These are phyloP conservation scores for Xerocomus spinulosus DNA, from an alignment of 768 basidiomycete genomes.

Conservation along the genomic window DNA sequence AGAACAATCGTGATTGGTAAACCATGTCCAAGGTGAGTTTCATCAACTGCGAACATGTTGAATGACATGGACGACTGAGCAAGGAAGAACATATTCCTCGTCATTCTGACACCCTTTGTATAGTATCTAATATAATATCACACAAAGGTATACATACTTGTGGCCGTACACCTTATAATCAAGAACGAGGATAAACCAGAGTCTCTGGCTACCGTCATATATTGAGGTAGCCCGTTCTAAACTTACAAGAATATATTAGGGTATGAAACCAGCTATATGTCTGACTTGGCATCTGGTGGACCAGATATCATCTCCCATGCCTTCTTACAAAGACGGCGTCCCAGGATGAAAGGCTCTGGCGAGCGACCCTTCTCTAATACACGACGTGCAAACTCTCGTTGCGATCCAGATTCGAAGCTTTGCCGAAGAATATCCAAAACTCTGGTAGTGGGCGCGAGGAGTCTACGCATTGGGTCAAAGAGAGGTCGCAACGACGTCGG, in stretches of 20 bases:
- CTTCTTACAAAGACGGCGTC: conserved; percentile 35
- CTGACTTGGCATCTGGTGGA: conserved; percentile 25
- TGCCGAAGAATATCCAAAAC: conserved; percentile 49
- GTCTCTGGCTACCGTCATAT: too few relatives aligned
- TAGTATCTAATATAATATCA: too few relatives aligned
- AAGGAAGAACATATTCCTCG: too few relatives aligned
- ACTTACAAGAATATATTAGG: conserved; percentile 13
- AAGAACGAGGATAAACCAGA: too few relatives aligned
- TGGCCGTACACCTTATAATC: too few relatives aligned
- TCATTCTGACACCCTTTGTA: too few relatives aligned
- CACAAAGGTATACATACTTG: too few relatives aligned
- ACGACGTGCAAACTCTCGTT: conserved; percentile 51
- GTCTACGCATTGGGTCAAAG: conserved; percentile 45
- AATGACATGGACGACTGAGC: too few relatives aligned
- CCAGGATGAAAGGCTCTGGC: conserved; percentile 50
- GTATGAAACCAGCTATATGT: conserved; percentile 24
- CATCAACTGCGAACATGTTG: too few relatives aligned
- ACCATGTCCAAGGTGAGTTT: too few relatives aligned
- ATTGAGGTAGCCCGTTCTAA: too few relatives aligned
- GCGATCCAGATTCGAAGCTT: conserved; percentile 54
- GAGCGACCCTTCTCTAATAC: conserved; percentile 63
- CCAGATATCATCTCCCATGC: conserved; percentile 38
- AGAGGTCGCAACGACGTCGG: conserved; percentile 55
- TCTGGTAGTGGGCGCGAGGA: conserved; percentile 54
- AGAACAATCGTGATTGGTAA: too few relatives aligned